These are phyloP conservation scores for Bothriochloa decipiens DNA, from an alignment of 176 grass and related monocot species.

Conservation along the genomic window DNA sequence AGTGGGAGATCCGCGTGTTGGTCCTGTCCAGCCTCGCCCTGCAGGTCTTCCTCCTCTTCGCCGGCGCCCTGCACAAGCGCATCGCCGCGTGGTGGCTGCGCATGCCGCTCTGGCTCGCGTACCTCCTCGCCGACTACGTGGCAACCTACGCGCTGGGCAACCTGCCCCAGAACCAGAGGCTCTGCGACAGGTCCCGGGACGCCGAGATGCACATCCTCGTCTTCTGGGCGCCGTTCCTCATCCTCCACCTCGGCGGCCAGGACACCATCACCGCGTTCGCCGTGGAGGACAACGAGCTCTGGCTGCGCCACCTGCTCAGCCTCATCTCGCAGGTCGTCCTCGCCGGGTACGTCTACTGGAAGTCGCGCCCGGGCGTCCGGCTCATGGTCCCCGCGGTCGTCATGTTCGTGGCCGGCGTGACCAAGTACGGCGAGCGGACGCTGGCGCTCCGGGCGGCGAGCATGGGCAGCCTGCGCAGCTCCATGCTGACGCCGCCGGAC, in stretches of 20 bases:
- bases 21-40: conserved; percentile 38
- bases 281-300: conserved; percentile 51
- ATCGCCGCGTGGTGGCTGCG: conserved; percentile 25
- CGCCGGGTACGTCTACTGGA: conserved; percentile 52
- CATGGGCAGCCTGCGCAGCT: conserved; percentile 54
- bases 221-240: conserved; percentile 47
- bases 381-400: conserved; percentile 27
- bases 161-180: conserved; percentile 46
- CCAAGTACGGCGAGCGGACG: conserved; percentile 63
- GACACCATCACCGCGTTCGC: conserved; percentile 51
- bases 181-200: not conserved
- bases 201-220: conserved; percentile 21
- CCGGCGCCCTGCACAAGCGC: conserved; percentile 43
- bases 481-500: conserved; percentile 47
- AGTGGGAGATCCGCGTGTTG: conserved; percentile 52
- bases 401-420: conserved; percentile 56
- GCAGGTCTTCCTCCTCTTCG: conserved; percentile 57
- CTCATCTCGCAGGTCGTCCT: conserved; percentile 41
- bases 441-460: conserved; percentile 55
- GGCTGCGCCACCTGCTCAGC: conserved; percentile 55
- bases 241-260: conserved; percentile 49
- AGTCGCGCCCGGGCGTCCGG: conserved; percentile 38
- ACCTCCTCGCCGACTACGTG: conserved; percentile 55
- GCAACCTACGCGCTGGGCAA: conserved; percentile 48
- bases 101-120: conserved; percentile 47